Evolutionary conservation across 192 early-diverging fungal genomes (phyloP), one percentile per base, ranked within the genome.

Genomic region (Phlyctochytrium bullatum): DNA sequence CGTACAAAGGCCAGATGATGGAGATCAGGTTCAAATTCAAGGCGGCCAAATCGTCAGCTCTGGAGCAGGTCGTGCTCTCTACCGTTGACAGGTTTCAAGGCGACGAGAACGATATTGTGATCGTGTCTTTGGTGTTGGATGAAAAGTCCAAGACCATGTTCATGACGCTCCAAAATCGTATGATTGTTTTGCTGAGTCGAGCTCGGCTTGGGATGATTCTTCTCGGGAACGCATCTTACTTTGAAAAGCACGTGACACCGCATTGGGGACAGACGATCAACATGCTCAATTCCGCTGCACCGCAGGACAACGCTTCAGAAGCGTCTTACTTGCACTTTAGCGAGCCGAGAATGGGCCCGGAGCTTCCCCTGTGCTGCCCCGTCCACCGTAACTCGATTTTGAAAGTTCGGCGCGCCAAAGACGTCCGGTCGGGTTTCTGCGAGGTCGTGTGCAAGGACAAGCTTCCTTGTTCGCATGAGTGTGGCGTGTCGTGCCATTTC

Each of bases 1-100:
- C 73, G 2, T 76, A 76, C 73, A 76, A 76, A 50, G 75, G 72
- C 16, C 75, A 76, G 34, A 23, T 76, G 54, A 70, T 65, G 65
- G 65, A 76, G 27, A 32, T 76, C 3, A 29, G 74, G 52, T 12
- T 35, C 17, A 29, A 62, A 34, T 71, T 65, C 69, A 71, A 63
- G 56, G 57, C 59, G 64, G 30, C 62, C 12, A 68, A 56, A 31
- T 36, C 64, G 56, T 63, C 62, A 20, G n/a, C n/a, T n/a, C n/a
- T n/a, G n/a, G n/a, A n/a, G n/a, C n/a, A n/a, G n/a, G 17, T 71
- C 12, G 32, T 69, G 6, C n/a, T 71, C 3, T 62, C 56, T 32
- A 71, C 69, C 12, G 69, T 71, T 2, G 69, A 76, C 58, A 34
- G 73, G 24, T 76, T 76, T 64, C 75, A 76, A 56, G 75, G 73